Percentiles rank a stretch among this genome's conserved stretches.
Conservation (phyloP, 345 rosid species). For the Murraya koenigii region DNA sequence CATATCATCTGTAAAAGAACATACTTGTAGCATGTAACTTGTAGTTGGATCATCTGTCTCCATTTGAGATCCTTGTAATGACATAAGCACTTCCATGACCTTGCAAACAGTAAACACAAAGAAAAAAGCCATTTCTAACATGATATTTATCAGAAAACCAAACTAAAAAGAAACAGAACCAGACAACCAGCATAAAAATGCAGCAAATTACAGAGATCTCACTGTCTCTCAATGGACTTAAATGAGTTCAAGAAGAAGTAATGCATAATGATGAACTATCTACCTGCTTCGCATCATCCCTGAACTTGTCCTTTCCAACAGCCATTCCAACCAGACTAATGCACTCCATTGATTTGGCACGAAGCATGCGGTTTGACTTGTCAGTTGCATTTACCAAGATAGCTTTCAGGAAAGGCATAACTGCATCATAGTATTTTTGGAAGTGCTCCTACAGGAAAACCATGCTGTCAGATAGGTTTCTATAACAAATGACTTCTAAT, state of each 20-base stretch:
- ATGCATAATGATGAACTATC: neutral
- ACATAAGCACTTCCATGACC: constrained; percentile 99
- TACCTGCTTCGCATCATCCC: constrained; percentile 98
- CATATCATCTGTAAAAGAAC: constrained; percentile 6
- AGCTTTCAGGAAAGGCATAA: constrained; percentile 94
- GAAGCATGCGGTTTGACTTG: constrained; percentile 96
- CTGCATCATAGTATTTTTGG: constrained; percentile 95
- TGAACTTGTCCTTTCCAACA: constrained; percentile 97
- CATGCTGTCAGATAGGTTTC: constrained; percentile 15
- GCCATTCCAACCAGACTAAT: constrained; percentile 99
- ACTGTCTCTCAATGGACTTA: neutral
- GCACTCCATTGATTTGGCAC: constrained; percentile 99
- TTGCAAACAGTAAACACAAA: constrained; percentile 22
- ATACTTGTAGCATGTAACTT: constrained; percentile 97
- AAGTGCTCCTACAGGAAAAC: constrained; percentile 76
- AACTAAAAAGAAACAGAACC: neutral
- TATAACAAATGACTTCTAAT: neutral
- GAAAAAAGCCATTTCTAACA: neutral
- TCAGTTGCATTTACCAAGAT: constrained; percentile 95
- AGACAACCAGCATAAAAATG: neutral
- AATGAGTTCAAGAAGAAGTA: neutral
- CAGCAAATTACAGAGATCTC: neutral
- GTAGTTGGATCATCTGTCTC: constrained; percentile 98
- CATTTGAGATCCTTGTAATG: constrained; percentile 95
- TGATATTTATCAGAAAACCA: neutral